Conservation (phyloP, 139 green algal species). For the Yamagishiella unicocca region DNA sequence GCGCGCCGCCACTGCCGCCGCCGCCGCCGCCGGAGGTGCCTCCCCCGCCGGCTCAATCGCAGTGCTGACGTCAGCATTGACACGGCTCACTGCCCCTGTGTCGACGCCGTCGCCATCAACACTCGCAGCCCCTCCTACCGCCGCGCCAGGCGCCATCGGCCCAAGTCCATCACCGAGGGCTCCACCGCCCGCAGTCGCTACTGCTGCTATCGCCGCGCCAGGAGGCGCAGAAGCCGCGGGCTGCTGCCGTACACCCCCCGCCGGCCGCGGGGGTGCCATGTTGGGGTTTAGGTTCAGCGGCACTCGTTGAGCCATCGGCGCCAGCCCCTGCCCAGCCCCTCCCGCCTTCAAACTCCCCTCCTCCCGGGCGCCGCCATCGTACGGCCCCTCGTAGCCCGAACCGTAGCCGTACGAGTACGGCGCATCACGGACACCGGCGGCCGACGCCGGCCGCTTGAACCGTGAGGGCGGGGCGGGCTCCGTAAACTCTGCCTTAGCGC, state of each 20-base stretch:
- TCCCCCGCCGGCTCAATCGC: no score
- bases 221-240: not conserved
- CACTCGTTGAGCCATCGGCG: not conserved
- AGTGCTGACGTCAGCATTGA: no score
- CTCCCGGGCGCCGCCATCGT: not conserved
- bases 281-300: not conserved
- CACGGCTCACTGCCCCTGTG: not conserved
- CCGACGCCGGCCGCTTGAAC: not conserved
- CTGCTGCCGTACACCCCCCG: not conserved
- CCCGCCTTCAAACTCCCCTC: not conserved
- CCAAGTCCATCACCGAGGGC: no score
- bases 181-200: not conserved
- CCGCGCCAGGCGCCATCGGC: not conserved
- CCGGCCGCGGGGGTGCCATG: not conserved
- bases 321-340: not conserved
- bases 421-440: no score
- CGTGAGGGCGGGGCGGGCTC: not conserved
- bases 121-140: not conserved
- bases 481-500: constrained; percentile 27
- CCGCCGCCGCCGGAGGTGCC: not conserved
- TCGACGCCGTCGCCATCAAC: not conserved
- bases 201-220: not conserved
- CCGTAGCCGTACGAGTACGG: no score
- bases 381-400: not conserved
- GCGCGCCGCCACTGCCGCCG: not conserved